A percentile compares a stretch with the other conserved stretches of the same genome.
These are phyloP conservation scores for Pseudotsuga menziesii DNA, from an alignment of 75 land plant genomes.

Conservation along the genomic window DNA sequence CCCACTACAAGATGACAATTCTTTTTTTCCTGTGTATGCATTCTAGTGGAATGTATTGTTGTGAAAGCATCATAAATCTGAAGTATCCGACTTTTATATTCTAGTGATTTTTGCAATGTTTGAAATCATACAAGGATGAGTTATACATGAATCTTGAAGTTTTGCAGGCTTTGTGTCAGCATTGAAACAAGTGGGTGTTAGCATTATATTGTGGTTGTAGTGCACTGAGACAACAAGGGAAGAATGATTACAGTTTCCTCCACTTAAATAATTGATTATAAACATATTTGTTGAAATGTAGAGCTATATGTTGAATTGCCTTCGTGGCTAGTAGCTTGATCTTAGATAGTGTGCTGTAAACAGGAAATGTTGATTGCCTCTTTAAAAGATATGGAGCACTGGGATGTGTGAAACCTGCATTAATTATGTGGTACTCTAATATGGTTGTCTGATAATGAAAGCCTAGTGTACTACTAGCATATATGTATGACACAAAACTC, in stretches of 20 bases:
- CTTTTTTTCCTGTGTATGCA: background rate
- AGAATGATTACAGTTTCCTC: background rate
- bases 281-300: background rate
- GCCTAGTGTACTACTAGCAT: too few species aligned
- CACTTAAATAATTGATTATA: background rate
- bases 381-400: background rate
- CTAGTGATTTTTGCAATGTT: background rate
- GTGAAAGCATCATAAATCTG: background rate
- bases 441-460: background rate
- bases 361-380: background rate
- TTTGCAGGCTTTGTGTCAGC: background rate
- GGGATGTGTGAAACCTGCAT: background rate
- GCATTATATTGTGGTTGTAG: background rate
- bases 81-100: background rate
- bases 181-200: background rate
- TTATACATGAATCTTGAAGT: constrained; percentile 2
- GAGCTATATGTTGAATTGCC: background rate
- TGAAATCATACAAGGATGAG: background rate
- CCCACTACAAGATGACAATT: background rate
- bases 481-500: too few species aligned
- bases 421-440: background rate
- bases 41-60: background rate
- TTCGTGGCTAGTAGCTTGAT: background rate
- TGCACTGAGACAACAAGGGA: background rate
- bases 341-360: background rate